phyloP scores from a whole-genome alignment of 2,329 filamentous ascomycete genomes.

The Teratosphaeria nubilosa region DNA sequence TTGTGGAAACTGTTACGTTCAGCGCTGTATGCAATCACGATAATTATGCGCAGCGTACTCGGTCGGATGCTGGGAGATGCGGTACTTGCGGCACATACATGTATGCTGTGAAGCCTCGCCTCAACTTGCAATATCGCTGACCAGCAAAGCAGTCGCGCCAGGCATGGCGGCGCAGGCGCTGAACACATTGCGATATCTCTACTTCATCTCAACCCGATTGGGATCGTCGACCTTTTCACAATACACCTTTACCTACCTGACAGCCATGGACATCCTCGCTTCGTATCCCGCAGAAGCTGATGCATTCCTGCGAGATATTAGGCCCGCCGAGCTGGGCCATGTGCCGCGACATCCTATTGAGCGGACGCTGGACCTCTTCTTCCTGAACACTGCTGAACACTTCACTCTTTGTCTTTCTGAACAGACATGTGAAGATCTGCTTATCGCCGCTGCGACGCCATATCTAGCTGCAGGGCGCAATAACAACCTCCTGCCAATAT shows the following conservation, averaged over 20 bases:
- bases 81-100: slow-evolving; percentile 42
- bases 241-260: slow-evolving; percentile 73
- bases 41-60: slow-evolving; percentile 63
- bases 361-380: slow-evolving; percentile 72
- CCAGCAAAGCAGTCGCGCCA: slow-evolving; percentile 37
- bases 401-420: slow-evolving; percentile 62
- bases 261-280: slow-evolving; percentile 70
- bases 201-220: slow-evolving; percentile 69
- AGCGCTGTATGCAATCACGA: slow-evolving; percentile 64
- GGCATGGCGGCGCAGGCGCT: slow-evolving; percentile 61
- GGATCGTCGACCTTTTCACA: slow-evolving; percentile 68
- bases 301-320: slow-evolving; percentile 56
- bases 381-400: slow-evolving; percentile 78
- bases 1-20: slow-evolving; percentile 69
- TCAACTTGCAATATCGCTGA: background rate
- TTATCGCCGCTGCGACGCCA: slow-evolving; percentile 62
- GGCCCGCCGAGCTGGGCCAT: slow-evolving; percentile 41
- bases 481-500: slow-evolving; percentile 55
- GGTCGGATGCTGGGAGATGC: slow-evolving; percentile 53
- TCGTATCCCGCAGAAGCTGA: slow-evolving; percentile 58
- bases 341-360: slow-evolving; percentile 57
- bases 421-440: slow-evolving; percentile 57
- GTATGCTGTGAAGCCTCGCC: slow-evolving; percentile 27
- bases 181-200: slow-evolving; percentile 64
- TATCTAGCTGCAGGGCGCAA: slow-evolving; percentile 58